These are phyloP conservation scores for Microascus cirrosus DNA, from an alignment of 2,329 filamentous ascomycete species.

Conservation along the genomic window DNA sequence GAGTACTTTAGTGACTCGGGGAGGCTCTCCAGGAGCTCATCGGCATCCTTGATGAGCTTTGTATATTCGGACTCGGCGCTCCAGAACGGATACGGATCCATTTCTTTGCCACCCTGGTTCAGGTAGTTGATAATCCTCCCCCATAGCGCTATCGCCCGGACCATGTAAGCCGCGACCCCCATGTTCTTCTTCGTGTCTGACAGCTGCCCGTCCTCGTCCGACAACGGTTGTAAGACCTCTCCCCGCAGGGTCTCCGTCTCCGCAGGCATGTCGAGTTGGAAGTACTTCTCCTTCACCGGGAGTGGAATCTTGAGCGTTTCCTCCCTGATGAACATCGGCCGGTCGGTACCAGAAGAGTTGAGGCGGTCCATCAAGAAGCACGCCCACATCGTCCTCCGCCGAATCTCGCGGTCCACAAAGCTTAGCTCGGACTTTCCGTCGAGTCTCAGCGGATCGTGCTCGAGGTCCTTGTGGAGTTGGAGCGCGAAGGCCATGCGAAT, in stretches of 20 bases:
- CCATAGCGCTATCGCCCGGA: conserved; percentile 79
- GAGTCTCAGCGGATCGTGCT: conserved; percentile 64
- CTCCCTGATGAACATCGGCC: conserved; percentile 84
- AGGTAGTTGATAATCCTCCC: conserved; percentile 81
- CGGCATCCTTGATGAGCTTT: conserved; percentile 57
- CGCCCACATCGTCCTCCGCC: conserved; percentile 92
- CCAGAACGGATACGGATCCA: conserved; percentile 72
- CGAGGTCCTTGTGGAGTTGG: conserved; percentile 84
- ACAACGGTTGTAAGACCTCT: conserved; percentile 49
- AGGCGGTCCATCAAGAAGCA: conserved; percentile 97
- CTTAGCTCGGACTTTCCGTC: conserved; percentile 58
- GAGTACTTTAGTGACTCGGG: conserved; percentile 66
- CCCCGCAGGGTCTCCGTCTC: conserved; percentile 77
- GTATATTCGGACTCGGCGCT: conserved; percentile 66
- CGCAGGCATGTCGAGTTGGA: conserved; percentile 82
- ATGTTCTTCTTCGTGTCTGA: conserved; percentile 69
- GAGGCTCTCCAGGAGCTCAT: conserved; percentile 57
- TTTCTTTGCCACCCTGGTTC: conserved; percentile 77
- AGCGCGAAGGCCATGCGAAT: conserved; percentile 95
- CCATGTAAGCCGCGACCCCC: conserved; percentile 86
- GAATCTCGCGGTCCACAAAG: conserved; percentile 87
- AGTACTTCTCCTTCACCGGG: conserved; percentile 81
- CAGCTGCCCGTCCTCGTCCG: conserved; percentile 51
- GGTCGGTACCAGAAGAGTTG: conserved; percentile 88
- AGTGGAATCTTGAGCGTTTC: conserved; percentile 82